These are phyloP conservation scores for Venturia nashicola DNA, from an alignment of 2,329 filamentous ascomycete genomes.

Conservation along the genomic window DNA sequence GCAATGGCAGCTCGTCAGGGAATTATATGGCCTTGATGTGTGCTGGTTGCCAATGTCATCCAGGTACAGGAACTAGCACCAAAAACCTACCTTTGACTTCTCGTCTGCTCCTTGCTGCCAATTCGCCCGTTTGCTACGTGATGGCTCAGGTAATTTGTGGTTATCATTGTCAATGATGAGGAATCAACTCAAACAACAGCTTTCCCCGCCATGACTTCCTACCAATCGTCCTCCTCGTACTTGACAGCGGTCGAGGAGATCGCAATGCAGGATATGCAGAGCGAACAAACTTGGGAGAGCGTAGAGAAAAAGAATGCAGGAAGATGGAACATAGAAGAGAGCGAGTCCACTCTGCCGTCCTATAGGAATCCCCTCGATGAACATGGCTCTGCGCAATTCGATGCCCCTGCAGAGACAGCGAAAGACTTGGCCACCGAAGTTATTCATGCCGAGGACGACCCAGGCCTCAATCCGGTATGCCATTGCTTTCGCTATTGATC, in stretches of 20 bases:
- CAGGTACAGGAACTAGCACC: neutral
- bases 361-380: neutral
- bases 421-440: constrained; percentile 6
- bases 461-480: constrained; percentile 5
- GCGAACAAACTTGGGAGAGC: neutral
- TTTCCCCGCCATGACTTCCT: neutral
- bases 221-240: neutral
- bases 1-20: neutral
- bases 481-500: no score
- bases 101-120: neutral
- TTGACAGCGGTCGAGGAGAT: neutral
- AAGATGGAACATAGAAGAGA: neutral
- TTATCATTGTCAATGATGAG: neutral
- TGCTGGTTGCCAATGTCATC: neutral
- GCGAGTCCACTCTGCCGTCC: neutral
- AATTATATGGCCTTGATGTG: neutral
- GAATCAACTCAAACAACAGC: neutral
- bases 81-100: neutral
- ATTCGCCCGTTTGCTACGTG: neutral
- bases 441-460: constrained; percentile 7
- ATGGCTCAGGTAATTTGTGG: neutral
- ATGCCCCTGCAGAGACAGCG: neutral
- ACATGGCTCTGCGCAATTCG: neutral
- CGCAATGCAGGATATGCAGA: neutral
- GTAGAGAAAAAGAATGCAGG: neutral